Evolutionary conservation across 805 yeast species (phyloP).

Genomic region (Brettanomyces nanus): DNA sequence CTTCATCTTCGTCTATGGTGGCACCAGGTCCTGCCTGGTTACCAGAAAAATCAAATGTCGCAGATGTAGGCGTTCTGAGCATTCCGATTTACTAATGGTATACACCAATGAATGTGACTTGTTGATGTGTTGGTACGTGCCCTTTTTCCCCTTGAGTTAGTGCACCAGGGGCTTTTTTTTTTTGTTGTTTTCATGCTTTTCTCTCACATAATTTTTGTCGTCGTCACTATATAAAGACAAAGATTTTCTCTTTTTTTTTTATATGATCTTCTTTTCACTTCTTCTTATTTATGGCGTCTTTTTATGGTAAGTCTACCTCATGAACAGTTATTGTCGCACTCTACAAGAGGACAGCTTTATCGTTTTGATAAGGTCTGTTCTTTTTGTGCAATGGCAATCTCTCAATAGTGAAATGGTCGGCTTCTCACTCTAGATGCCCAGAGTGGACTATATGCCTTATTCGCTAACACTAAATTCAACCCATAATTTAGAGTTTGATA

Average conservation of each 20-base stretch:
- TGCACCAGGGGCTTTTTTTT: not conserved
- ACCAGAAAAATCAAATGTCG: conserved; percentile 1
- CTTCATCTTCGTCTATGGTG: conserved; percentile 58
- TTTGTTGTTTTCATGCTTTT: not conserved
- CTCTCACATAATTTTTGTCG: not conserved
- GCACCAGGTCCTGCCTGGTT: conserved; percentile 1
- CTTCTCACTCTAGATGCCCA: conserved; percentile 14
- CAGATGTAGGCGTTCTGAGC: not conserved
- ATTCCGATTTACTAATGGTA: too few relatives aligned
- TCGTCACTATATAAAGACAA: not conserved
- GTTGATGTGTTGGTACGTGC: too few relatives aligned
- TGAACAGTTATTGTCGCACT: too few relatives aligned
- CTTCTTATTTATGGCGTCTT: too few relatives aligned
- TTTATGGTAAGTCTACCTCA: too few relatives aligned
- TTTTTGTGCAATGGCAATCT: not conserved
- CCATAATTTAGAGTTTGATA: conserved; percentile 32
- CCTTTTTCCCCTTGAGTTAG: too few relatives aligned
- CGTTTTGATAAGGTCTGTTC: not conserved
- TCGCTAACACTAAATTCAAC: conserved; percentile 30
- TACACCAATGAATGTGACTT: too few relatives aligned
- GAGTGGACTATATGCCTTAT: conserved; percentile 21
- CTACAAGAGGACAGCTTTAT: too few relatives aligned
- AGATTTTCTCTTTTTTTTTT: not conserved
- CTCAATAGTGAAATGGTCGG: conserved; percentile 1
- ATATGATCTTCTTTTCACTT: too few relatives aligned